These are phyloP conservation scores for Colletotrichum navitas DNA, from an alignment of 2,329 filamentous ascomycete genomes.

Conservation along the genomic window DNA sequence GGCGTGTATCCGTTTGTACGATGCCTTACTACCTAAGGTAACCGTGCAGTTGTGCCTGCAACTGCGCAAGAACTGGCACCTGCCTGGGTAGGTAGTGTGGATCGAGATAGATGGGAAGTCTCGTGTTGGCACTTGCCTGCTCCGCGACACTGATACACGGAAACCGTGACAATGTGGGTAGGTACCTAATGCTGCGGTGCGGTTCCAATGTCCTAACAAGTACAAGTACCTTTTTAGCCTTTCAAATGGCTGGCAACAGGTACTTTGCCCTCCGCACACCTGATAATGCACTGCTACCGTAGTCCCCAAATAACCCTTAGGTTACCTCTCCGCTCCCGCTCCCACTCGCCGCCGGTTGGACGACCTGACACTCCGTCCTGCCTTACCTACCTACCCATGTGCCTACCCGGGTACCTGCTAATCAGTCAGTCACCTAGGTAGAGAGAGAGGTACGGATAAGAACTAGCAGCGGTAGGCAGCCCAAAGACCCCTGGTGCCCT, in stretches of 20 bases:
- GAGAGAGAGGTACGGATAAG: not conserved
- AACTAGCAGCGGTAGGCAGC: constrained; percentile 1
- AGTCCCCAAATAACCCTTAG: not conserved
- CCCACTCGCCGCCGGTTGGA: not conserved
- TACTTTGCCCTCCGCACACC: not conserved
- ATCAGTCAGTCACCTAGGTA: no score
- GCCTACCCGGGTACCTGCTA: no score
- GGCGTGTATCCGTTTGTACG: no score
- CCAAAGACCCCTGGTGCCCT: constrained; percentile 2
- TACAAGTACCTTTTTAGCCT: not conserved
- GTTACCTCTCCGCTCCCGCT: not conserved
- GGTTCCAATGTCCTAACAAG: not conserved
- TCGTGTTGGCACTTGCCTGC: not conserved
- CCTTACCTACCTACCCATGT: not conserved
- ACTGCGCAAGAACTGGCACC: not conserved
- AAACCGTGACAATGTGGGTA: no score
- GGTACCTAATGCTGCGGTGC: no score
- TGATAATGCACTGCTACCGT: not conserved
- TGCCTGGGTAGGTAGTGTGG: not conserved
- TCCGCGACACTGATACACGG: not conserved
- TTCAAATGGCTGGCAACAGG: not conserved
- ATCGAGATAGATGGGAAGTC: not conserved
- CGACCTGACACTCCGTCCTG: not conserved
- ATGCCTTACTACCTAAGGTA: not conserved
- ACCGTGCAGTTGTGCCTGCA: not conserved